Percentiles rank a stretch among this genome's conserved stretches.
phyloP scores from a whole-genome alignment of 495 filamentous ascomycete species.

The Trichoderma erinaceum region DNA sequence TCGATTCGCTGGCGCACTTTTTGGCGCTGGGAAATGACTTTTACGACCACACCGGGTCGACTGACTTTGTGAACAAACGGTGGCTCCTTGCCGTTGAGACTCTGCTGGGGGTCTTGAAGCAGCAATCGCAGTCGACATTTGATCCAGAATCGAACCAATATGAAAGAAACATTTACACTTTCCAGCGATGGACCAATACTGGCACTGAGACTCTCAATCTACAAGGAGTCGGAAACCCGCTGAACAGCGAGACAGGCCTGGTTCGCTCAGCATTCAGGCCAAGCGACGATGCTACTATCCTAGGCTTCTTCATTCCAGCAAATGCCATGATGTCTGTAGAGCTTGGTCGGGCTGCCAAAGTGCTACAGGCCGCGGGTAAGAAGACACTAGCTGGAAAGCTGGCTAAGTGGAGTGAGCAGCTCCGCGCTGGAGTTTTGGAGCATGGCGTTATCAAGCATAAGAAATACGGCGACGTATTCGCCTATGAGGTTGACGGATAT shows the following conservation, averaged over 20 bases:
- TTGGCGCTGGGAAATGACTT: conserved; percentile 82
- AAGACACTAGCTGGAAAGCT: conserved; percentile 49
- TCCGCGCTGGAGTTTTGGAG: conserved; percentile 74
- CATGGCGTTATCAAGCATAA: conserved; percentile 84
- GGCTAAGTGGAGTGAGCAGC: conserved; percentile 56
- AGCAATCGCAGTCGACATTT: conserved; percentile 78
- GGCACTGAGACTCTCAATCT: conserved; percentile 91
- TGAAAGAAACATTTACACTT: conserved; percentile 73
- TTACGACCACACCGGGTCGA: conserved; percentile 69
- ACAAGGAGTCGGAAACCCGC: conserved; percentile 77
- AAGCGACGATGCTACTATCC: conserved; percentile 94
- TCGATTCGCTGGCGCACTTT: conserved; percentile 92
- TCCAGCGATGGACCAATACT: conserved; percentile 67
- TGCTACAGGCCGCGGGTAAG: conserved; percentile 56
- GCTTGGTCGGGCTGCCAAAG: conserved; percentile 65
- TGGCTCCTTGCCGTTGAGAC: conserved; percentile 78
- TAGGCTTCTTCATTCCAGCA: conserved; percentile 92
- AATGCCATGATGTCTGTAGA: conserved; percentile 96
- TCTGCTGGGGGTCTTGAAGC: conserved; percentile 64
- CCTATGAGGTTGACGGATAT: conserved; percentile 95
- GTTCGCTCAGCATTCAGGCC: conserved; percentile 90
- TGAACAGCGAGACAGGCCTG: conserved; percentile 76
- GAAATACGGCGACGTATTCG: conserved; percentile 83
- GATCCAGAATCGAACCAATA: conserved; percentile 55
- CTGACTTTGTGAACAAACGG: conserved; percentile 65